Base-by-base conservation (phyloP, 2,329 filamentous ascomycete genomes). In the Penicillium fuscoglaucum region DNA sequence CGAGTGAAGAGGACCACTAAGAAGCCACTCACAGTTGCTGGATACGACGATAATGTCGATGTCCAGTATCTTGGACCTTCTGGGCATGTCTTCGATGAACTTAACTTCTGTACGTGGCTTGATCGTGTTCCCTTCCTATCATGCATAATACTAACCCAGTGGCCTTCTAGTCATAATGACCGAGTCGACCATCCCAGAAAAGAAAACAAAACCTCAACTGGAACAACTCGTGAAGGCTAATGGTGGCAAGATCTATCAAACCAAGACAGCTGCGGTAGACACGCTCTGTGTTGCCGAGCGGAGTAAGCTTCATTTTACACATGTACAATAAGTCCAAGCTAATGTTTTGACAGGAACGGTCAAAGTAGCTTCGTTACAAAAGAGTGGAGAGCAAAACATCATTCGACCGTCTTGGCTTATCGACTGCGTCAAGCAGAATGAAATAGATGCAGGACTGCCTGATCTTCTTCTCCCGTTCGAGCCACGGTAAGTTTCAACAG, bases 211-310 rank as follows among this genome's bases (percentile, higher is more conserved):
- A 73, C 80, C 83, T 0, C 87, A 96, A 62, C 78, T 99, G 1
- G 93, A 98, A 73, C 80, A 84, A 9, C 75, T 96, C 1, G 84
- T 98, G 67, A 96, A 95, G 73, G 84, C 87, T 6, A 87, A 97
- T 61, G 93, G 93, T 4, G 95, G 92, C 6, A 84, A 78, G 10
- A 82, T 97, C 33, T 89, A 88, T 8, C 92, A 97, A 71, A 87
- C 87, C 12, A 84, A 91, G 7, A 83, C 80, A 5, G 83, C 85
- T 1, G 82, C 80, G 3, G 78, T 84, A 0, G 77, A 81, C 45
- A 91, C 89, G 62, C 80, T 95, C 37, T 81, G 93, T 51, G 78
- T 98, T 12, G 91, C 90, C 0, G 93, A 97, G 64, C 90, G 91
- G 72, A 89, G 81, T 80, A 70, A 62, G 72, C 54, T 26, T 33